These are phyloP conservation scores for Diutina scorzettiae DNA, from an alignment of 1,139 yeast species.

Conservation along the genomic window DNA sequence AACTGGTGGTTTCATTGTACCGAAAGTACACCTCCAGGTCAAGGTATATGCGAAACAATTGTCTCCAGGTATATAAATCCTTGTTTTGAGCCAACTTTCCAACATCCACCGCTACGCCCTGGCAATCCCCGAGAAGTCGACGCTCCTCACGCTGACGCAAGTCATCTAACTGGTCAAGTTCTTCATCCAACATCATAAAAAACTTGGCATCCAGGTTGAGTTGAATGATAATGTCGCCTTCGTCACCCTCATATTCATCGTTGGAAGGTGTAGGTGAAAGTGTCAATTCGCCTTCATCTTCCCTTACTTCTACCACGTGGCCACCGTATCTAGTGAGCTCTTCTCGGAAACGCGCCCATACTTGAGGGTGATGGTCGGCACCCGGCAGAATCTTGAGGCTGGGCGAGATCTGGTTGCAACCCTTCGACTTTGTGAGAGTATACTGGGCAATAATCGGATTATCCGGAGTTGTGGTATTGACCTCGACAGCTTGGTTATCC, in stretches of 20 bases:
- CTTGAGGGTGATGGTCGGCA: conserved; percentile 25
- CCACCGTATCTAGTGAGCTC: conserved; percentile 11
- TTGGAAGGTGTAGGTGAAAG: conserved; percentile 13
- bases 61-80: conserved; percentile 64
- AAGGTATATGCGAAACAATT: conserved; percentile 49
- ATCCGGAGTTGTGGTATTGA: conserved; percentile 21
- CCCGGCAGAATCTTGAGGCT: conserved; percentile 25
- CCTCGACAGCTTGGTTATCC: conserved; percentile 20
- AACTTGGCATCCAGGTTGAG: conserved; percentile 38
- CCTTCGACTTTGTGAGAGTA: conserved; percentile 21
- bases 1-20: conserved; percentile 32
- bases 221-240: conserved; percentile 15
- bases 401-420: conserved; percentile 19
- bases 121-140: conserved; percentile 31
- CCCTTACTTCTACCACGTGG: conserved; percentile 14
- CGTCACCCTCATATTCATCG: conserved; percentile 7
- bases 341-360: conserved; percentile 21
- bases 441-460: conserved; percentile 35
- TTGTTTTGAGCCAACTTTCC: conserved; percentile 18
- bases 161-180: conserved; percentile 37
- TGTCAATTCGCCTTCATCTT: conserved; percentile 13
- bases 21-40: conserved; percentile 58
- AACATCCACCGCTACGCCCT: conserved; percentile 27
- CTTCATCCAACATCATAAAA: conserved; percentile 46
- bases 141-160: conserved; percentile 34